Evolutionary conservation across 225 moss, liverwort and hornwort species (phyloP).

Genomic region (Marchantia polymorpha): DNA sequence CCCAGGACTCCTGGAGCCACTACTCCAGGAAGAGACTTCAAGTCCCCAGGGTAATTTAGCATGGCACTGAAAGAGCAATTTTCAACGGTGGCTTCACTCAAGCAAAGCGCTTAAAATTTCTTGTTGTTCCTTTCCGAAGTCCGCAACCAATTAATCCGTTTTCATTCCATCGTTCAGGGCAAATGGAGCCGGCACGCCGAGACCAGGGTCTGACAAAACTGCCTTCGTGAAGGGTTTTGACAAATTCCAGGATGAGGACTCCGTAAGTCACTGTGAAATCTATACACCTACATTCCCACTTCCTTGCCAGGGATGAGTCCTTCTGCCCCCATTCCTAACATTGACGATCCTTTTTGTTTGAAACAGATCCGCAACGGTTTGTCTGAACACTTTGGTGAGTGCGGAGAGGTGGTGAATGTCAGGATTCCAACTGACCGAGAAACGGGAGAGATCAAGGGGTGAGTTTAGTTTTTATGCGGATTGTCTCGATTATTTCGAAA

Average conservation of each 20-base stretch:
- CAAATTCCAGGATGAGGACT: conserved; percentile 48
- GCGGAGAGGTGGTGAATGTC: conserved; percentile 17
- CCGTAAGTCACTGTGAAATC: conserved; percentile 30
- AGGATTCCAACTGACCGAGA: conserved; percentile 23
- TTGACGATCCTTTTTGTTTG: not conserved
- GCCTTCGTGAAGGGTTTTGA: conserved; percentile 55
- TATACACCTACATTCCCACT: not conserved
- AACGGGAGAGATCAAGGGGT: conserved; percentile 26
- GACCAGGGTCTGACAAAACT: conserved; percentile 53
- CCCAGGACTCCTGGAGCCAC: conserved; percentile 49
- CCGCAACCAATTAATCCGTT: not conserved
- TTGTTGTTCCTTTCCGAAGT: not conserved
- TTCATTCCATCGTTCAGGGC: conserved; percentile 32
- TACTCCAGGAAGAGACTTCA: conserved; percentile 51
- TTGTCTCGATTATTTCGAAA: too few species aligned
- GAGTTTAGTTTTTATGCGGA: not conserved
- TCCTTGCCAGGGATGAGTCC: not conserved
- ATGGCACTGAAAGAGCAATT: too few species aligned
- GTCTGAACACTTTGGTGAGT: conserved; percentile 13
- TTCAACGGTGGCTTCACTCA: too few species aligned
- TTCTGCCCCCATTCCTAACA: not conserved
- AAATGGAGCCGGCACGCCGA: conserved; percentile 67
- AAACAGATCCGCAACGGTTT: conserved; percentile 21
- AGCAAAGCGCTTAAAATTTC: too few species aligned
- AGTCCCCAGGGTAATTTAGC: conserved; percentile 31